Evolutionary conservation across 306 rosid species (phyloP).

Genomic region (Corylus americana): DNA sequence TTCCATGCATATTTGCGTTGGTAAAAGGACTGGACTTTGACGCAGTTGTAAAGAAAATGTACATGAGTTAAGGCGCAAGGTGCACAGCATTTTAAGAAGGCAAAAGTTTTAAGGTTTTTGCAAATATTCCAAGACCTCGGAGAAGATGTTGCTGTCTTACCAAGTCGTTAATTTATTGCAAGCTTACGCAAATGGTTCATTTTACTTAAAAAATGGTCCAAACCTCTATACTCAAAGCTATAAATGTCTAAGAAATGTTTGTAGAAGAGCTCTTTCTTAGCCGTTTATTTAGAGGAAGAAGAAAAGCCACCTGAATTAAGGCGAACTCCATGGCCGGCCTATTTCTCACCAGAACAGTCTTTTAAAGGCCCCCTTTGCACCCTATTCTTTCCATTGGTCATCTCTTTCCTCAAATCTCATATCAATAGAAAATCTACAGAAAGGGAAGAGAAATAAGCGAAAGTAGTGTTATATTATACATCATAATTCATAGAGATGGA

Average conservation of each 20-base stretch:
- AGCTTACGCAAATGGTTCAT: background rate
- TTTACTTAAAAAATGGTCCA: background rate
- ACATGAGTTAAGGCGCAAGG: background rate
- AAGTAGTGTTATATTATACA: background rate
- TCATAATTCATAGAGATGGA: conserved; percentile 38
- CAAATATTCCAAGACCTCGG: too few relatives aligned
- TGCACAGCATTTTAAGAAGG: too few relatives aligned
- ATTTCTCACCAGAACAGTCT: background rate
- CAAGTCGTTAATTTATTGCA: background rate
- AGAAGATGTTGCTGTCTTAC: too few relatives aligned
- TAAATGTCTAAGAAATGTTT: background rate
- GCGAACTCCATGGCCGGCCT: conserved; percentile 30
- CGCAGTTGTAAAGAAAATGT: background rate
- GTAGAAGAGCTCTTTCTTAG: background rate
- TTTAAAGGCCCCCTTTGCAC: conserved; percentile 17
- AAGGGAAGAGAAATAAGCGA: conserved; percentile 26
- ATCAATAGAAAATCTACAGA: conserved; percentile 2
- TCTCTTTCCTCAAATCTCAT: conserved; percentile 9
- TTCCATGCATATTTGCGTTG: background rate
- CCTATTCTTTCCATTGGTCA: conserved; percentile 2
- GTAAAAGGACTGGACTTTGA: background rate
- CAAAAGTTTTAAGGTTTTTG: too few relatives aligned
- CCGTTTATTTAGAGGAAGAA: conserved; percentile 3
- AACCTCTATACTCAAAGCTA: background rate
- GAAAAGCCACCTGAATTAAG: conserved; percentile 36